Evolutionary conservation across 1,284 basidiomycete genomes (phyloP), one percentile per base, ranked within the genome.

Genomic region (Boletus calvinii): DNA sequence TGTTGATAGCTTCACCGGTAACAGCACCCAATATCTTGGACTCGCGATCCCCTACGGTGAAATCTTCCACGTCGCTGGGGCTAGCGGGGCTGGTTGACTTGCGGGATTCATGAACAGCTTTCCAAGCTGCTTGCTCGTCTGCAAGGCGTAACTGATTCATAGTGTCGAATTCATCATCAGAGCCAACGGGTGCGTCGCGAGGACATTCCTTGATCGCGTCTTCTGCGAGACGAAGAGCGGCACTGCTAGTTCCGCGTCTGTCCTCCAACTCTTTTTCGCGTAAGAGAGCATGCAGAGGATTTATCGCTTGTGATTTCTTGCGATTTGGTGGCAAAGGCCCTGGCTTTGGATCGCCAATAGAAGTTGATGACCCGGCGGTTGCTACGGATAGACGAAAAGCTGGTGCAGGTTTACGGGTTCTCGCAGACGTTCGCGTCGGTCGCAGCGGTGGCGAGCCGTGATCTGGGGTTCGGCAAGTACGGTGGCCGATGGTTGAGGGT

Each of bases 221-320:
- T 57, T 82, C 77, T 6, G 81, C 81, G 10, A 69, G 71, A 32
- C 61, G 72, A 55, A 76, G 61, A 5, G 76, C 79, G 4, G 74
- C 69, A 13, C 50, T 65, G 32, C 75, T 74, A 22, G 72, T 69
- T 6, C 81, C 79, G n/a, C 62, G 66, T 53, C 73, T 72, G 18
- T 79, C 72, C 18, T 74, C 73, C 7, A 63, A 55, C 24, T 66
- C 67, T 60, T 82, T 83, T 62, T 85, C 82, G 52, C 73, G 77
- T 29, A 85, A 63, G 42, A 85, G 70, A 2, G 69, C 72, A 38
- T 74, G 75, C 29, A 88, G 70, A 6, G 85, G 85, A 56, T 83
- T 76, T 24, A 39, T 41, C 6, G 61, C 15, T 53, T 47, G 52
- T 7, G 62, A 20, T 55, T 70, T 76, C 59, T 69, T 67, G 52